Percentiles rank a stretch among this genome's conserved stretches.
phyloP scores from a whole-genome alignment of 768 basidiomycete genomes.

The Lactifluus pinguis region DNA sequence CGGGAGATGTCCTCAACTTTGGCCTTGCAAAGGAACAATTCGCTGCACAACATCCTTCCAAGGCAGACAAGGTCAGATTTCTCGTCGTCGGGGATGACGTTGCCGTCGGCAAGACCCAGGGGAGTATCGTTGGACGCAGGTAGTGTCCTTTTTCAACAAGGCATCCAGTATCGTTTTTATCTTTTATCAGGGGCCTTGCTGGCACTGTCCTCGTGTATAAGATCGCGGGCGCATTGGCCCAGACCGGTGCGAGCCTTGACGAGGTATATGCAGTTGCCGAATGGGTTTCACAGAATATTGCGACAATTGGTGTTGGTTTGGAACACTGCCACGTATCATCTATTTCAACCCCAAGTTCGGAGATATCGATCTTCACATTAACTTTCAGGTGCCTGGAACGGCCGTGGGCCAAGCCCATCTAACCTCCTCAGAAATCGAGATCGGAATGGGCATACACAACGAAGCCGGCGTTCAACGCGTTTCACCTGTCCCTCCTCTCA shows the following conservation, averaged over 20 bases:
- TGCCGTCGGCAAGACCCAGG: constrained; percentile 72
- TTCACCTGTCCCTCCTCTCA: constrained; percentile 62
- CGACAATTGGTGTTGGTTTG: constrained; percentile 77
- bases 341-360: neutral
- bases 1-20: constrained; percentile 87
- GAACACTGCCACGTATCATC: constrained; percentile 74
- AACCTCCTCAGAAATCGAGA: constrained; percentile 61
- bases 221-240: constrained; percentile 76
- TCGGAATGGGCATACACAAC: constrained; percentile 90
- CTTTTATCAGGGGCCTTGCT: constrained; percentile 57
- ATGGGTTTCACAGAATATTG: constrained; percentile 57
- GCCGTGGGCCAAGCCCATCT: constrained; percentile 48
- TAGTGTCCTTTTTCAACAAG: constrained; percentile 19
- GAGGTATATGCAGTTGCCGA: constrained; percentile 60
- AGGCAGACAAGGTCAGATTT: constrained; percentile 60
- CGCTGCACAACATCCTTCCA: constrained; percentile 57
- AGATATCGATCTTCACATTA: neutral
- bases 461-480: constrained; percentile 66
- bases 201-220: constrained; percentile 84
- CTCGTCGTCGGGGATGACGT: constrained; percentile 88
- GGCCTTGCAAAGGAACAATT: constrained; percentile 84
- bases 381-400: constrained; percentile 65
- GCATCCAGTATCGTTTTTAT: neutral
- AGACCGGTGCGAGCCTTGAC: constrained; percentile 55
- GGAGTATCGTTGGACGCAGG: constrained; percentile 80